Conservation (phyloP, 768 basidiomycete species). For the Lactarius psammicola region DNA sequence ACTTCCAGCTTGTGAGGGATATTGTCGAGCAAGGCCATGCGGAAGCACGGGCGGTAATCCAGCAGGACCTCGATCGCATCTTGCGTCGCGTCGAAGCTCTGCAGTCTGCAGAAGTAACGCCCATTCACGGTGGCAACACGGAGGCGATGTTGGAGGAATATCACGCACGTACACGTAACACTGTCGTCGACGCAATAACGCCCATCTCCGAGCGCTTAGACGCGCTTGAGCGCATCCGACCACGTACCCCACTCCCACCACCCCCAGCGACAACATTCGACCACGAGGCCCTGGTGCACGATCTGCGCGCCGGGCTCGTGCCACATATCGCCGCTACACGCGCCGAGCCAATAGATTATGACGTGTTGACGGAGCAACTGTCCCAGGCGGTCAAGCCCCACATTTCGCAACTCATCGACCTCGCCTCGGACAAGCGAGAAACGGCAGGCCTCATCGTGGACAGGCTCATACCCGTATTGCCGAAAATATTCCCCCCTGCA, state of each 20-base stretch:
- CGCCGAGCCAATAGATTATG: constrained; percentile 73
- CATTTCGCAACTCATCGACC: constrained; percentile 84
- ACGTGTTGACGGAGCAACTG: constrained; percentile 68
- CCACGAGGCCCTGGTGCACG: constrained; percentile 59
- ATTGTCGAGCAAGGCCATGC: constrained; percentile 66
- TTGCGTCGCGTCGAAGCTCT: constrained; percentile 43
- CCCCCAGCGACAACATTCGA: constrained; percentile 33
- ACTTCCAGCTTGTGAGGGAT: constrained; percentile 72
- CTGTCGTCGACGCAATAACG: constrained; percentile 60
- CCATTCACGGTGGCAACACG: constrained; percentile 33
- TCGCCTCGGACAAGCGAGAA: constrained; percentile 85
- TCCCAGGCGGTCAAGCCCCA: constrained; percentile 87
- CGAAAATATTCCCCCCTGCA: constrained; percentile 37
- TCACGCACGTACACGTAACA: constrained; percentile 53
- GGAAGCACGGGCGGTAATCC: constrained; percentile 55
- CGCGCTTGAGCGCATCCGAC: constrained; percentile 42
- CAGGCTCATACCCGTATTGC: constrained; percentile 63
- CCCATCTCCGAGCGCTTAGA: constrained; percentile 58
- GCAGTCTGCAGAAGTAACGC: constrained; percentile 28
- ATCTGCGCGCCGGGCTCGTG: constrained; percentile 53
- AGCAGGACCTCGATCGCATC: constrained; percentile 56
- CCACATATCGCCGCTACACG: constrained; percentile 63
- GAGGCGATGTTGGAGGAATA: constrained; percentile 55
- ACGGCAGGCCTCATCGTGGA: constrained; percentile 81
- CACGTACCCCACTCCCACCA: constrained; percentile 38